phyloP scores from a whole-genome alignment of 257 asterid genomes.

The Euphrasia confusa region DNA sequence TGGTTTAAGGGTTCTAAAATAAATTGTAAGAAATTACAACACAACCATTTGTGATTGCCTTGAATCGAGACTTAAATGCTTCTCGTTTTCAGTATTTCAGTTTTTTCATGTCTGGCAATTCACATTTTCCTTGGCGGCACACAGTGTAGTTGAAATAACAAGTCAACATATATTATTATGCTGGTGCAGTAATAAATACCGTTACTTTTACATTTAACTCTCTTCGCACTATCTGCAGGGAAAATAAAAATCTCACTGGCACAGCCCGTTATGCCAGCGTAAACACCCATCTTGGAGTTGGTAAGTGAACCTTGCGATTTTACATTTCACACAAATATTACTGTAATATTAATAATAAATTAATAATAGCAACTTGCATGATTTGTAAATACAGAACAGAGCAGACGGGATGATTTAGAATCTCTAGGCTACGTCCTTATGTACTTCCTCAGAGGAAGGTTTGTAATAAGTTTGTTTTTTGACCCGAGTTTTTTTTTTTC shows the following conservation, averaged over 20 bases:
- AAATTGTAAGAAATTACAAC: not conserved
- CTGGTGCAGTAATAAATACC: not conserved
- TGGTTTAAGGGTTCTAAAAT: not conserved
- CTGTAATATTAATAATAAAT: not conserved
- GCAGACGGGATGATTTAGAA: slow-evolving; percentile 97
- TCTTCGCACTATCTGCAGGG: slow-evolving; percentile 43
- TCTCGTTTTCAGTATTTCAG: not conserved
- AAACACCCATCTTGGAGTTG: slow-evolving; percentile 97
- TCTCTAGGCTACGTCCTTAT: slow-evolving; percentile 92
- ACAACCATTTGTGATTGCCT: not conserved
- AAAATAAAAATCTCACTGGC: slow-evolving; percentile 94
- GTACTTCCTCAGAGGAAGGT: slow-evolving; percentile 98
- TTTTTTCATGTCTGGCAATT: not conserved
- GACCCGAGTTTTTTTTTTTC: slow-evolving; percentile 1
- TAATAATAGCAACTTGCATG: not conserved
- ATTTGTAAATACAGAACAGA: slow-evolving; percentile 61
- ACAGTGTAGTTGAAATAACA: slow-evolving; percentile 2
- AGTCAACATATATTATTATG: slow-evolving; percentile 1
- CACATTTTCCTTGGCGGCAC: slow-evolving; percentile 1
- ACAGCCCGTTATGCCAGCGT: slow-evolving; percentile 98
- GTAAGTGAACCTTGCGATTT: slow-evolving; percentile 42
- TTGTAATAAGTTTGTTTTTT: slow-evolving; percentile 15
- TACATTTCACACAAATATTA: not conserved
- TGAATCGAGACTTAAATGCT: not conserved
- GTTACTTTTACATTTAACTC: slow-evolving; percentile 8